phyloP scores from a whole-genome alignment of 805 yeast genomes.

The Yarrowia sp. region DNA sequence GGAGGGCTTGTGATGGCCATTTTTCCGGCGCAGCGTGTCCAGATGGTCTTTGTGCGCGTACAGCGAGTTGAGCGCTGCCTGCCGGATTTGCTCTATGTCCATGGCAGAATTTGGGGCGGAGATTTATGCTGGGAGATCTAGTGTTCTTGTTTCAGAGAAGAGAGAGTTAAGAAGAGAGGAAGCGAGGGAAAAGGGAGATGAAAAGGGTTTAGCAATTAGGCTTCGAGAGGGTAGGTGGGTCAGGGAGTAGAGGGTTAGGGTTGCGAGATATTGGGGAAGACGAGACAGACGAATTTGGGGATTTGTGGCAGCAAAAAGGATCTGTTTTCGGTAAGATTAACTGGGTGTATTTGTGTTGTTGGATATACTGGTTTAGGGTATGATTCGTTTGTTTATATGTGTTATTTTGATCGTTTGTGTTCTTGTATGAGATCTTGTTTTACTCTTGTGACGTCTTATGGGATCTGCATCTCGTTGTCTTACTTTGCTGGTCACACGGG shows the following conservation, averaged over 20 bases:
- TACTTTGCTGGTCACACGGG: no score
- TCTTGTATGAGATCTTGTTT: no score
- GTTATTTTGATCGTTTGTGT: no score
- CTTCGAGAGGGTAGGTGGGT: neutral
- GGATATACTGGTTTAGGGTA: no score
- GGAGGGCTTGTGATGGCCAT: neutral
- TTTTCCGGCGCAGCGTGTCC: neutral
- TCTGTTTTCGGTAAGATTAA: no score
- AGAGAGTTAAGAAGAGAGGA: neutral
- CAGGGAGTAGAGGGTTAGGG: neutral
- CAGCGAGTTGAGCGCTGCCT: slow-evolving; percentile 22
- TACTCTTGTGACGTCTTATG: no score
- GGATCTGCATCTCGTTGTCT: no score
- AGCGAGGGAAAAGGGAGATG: neutral
- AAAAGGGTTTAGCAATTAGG: neutral
- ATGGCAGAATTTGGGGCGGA: neutral
- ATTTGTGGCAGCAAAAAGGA: no score
- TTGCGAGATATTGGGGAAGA: neutral
- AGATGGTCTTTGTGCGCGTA: slow-evolving; percentile 14
- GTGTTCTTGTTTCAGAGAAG: neutral
- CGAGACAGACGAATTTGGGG: no score
- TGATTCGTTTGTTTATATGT: no score
- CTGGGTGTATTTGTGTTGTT: no score
- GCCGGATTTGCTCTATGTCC: slow-evolving; percentile 19
- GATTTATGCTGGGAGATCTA: neutral